Base-by-base conservation (phyloP, 2,329 filamentous ascomycete species). In the Aspergillus jensenii region DNA sequence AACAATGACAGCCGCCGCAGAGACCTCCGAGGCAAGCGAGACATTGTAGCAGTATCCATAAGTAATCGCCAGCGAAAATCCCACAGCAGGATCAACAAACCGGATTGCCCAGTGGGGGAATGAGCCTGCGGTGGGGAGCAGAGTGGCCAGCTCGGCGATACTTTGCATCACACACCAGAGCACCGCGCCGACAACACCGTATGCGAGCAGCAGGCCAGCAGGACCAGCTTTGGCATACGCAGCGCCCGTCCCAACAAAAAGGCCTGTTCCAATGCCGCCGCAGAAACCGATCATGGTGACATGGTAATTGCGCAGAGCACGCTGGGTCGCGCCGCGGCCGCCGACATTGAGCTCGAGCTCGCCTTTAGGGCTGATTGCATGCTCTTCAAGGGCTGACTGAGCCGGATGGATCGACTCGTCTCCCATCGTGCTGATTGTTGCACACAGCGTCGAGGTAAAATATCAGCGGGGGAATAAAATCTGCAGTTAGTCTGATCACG, bases 41-140 rank as follows among this genome's bases (percentile, higher is more conserved):
- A 37, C 15, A 14, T 14, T 37, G 0, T 37, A 37, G 35, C 35
- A 37, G 35, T 37, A 37, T 6, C 35, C 35, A n/a, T 37, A 37
- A 2, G 35, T 15, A n/a, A 37, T 37, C 35, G 35, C 35, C 12
- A 37, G 5, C 12, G 35, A 37, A 14, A 37, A 37, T 37, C 35
- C 35, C 12, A 37, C 35, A 15, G 35, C 35, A 14, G 35, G 35
- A 1, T 37, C 35, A n/a, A 37, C 15, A 37, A 37, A 37, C 12
- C 35, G 35, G 6, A 14, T 37, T n/a, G 35, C 35, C 35, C 35
- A 37, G 35, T 37, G 35, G 6, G 35, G 35, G 35, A 37, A 37
- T 2, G 91, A 95, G 51, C 93, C 93, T 9, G 92, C 90, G 35
- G 35, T 37, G 12, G 35, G 35, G 2, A 37, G 6, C 15, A 37